Percentiles rank a stretch among this genome's conserved stretches.
Evolutionary conservation across 345 rosid genomes (phyloP).

Genomic region (Ceriops zippeliana): DNA sequence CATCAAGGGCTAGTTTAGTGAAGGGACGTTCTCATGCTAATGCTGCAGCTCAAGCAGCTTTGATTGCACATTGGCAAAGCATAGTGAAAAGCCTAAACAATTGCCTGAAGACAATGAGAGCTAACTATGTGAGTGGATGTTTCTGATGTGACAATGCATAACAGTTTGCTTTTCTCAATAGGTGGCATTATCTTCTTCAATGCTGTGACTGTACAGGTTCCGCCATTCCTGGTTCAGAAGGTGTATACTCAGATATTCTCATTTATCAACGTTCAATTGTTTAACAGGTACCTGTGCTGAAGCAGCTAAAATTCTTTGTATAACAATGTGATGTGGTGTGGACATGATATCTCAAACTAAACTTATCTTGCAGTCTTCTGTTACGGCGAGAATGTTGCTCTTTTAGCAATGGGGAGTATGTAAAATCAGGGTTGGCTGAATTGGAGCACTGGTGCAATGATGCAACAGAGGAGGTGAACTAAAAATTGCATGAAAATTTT

Average conservation of each 20-base stretch:
- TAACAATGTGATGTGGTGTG: neutral
- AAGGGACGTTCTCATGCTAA: constrained; percentile 91
- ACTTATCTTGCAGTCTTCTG: constrained; percentile 61
- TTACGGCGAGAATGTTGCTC: constrained; percentile 94
- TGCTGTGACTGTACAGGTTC: constrained; percentile 25
- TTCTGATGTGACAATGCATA: neutral
- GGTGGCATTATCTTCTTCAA: constrained; percentile 18
- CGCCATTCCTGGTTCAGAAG: constrained; percentile 45
- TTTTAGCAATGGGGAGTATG: constrained; percentile 91
- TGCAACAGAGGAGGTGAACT: constrained; percentile 71
- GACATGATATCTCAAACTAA: constrained; percentile 9
- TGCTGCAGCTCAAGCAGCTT: constrained; percentile 86
- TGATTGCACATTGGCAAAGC: constrained; percentile 93
- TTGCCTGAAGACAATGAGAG: constrained; percentile 65
- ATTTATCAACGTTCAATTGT: constrained; percentile 86
- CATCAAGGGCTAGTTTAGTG: constrained; percentile 76
- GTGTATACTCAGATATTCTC: constrained; percentile 85
- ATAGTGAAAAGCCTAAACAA: constrained; percentile 73
- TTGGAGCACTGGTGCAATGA: constrained; percentile 76
- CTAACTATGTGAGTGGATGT: constrained; percentile 55
- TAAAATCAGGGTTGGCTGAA: constrained; percentile 86
- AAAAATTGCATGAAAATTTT: constrained; percentile 14
- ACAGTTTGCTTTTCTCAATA: constrained; percentile 7
- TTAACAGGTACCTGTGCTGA: constrained; percentile 60
- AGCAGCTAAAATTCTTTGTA: neutral